Evolutionary conservation across 2,329 filamentous ascomycete genomes (phyloP), one percentile per base, ranked within the genome.

Genomic region (Alternaria angustiovoidea): DNA sequence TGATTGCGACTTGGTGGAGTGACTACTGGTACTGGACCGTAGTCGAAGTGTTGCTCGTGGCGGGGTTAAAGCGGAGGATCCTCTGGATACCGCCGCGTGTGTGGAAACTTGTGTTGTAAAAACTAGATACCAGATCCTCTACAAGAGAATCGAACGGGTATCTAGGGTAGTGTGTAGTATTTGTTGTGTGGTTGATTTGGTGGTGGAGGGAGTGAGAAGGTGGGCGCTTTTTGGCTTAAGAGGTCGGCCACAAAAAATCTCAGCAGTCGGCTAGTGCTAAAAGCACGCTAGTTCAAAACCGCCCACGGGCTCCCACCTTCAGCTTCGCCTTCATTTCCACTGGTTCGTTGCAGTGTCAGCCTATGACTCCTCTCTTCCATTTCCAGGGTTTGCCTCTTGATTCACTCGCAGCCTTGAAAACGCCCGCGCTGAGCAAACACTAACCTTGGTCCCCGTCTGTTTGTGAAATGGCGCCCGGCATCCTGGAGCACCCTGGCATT

Each of bases 1-100:
- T 98, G 88, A 91, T 97, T 94, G 92, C 89, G 89, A 85, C 86
- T 84, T 77, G 52, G 46, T 65, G 70, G 78, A 60, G 78, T 79
- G 82, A 88, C 86, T 89, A 88, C 91, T 92, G 91, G 89, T 90
- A 82, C 84, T 84, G 89, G 69, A 66, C 74, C 74, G 75, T 75
- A 77, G 75, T 77, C 74, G 69, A 60, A 51, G 64, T 67, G 69
- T 73, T 72, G 74, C 70, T 71, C 66, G 71, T 78, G 71, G 75
- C 72, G 75, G 76, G 78, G 70, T 75, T 65, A 74, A 77, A 70
- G 78, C 78, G 69, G 76, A 74, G 78, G 75, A 77, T 79, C 75
- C 74, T 75, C 74, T 64, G 73, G 75, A 78, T 79, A 75, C 78
- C 78, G 79, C 78, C 75, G 72, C 74, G 66, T 49, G 63, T 61